Percentiles rank a stretch among this genome's conserved stretches.
phyloP scores from a whole-genome alignment of 805 yeast species.

The Ogataea haglerorum region DNA sequence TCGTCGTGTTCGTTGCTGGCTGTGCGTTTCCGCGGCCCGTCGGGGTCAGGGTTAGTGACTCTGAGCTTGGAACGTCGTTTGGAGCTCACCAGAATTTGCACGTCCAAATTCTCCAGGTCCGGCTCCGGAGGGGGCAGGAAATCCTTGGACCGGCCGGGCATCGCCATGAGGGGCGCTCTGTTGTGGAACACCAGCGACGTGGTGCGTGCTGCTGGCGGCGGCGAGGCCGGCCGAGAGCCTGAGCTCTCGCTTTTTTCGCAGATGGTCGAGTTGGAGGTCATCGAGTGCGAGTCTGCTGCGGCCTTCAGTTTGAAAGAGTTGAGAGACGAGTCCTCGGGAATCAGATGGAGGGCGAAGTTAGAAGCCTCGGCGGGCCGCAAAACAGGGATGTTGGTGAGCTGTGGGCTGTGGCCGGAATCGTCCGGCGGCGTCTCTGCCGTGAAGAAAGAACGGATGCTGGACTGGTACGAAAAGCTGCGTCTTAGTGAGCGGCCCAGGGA shows the following conservation, averaged over 20 bases:
- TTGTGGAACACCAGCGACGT: constrained; percentile 17
- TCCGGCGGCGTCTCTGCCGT: constrained; percentile 26
- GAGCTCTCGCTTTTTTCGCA: constrained; percentile 2
- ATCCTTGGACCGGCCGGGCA: constrained; percentile 21
- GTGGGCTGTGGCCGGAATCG: constrained; percentile 5
- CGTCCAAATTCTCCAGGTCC: constrained; percentile 53
- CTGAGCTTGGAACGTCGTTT: constrained; percentile 57
- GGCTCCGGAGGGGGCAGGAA: constrained; percentile 30
- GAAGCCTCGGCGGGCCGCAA: constrained; percentile 12
- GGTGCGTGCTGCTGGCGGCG: constrained; percentile 12
- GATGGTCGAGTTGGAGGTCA: constrained; percentile 15
- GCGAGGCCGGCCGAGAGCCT: constrained; percentile 5
- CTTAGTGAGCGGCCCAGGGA: constrained; percentile 25
- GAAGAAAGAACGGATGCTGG: constrained; percentile 26
- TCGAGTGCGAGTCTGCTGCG: constrained; percentile 13
- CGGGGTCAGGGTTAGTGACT: constrained; percentile 61
- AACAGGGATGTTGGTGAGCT: constrained; percentile 4
- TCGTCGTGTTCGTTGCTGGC: constrained; percentile 30
- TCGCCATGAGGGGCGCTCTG: constrained; percentile 8
- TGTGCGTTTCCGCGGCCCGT: constrained; percentile 26
- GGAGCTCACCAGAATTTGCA: constrained; percentile 68
- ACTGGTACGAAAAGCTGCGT: constrained; percentile 29
- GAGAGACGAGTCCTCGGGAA: constrained; percentile 27
- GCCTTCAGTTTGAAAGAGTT: constrained; percentile 12
- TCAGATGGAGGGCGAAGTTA: constrained; percentile 24